These are phyloP conservation scores for Penicillium longicatenatum DNA, from an alignment of 495 filamentous ascomycete species.

Conservation along the genomic window DNA sequence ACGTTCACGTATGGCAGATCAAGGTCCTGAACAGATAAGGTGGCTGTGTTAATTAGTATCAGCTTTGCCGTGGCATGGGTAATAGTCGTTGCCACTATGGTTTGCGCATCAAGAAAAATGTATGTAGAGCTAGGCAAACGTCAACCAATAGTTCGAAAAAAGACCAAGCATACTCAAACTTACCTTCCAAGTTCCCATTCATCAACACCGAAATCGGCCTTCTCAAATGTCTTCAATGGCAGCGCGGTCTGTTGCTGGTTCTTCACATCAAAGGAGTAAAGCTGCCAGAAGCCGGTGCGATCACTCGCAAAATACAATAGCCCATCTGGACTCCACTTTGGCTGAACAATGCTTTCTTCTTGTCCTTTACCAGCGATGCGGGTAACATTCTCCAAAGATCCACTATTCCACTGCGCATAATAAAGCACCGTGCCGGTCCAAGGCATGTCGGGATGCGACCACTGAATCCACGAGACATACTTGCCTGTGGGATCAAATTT, in stretches of 20 bases:
- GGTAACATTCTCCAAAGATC: conserved; percentile 21
- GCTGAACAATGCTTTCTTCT: conserved; percentile 43
- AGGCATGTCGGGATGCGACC: conserved; percentile 53
- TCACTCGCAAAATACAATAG: conserved; percentile 46
- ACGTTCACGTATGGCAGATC: conserved; percentile 28
- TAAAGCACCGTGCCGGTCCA: conserved; percentile 48
- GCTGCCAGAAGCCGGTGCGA: conserved; percentile 44
- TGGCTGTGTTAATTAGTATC: conserved; percentile 22
- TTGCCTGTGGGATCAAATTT: conserved; percentile 47
- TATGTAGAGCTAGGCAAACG: conserved; percentile 32
- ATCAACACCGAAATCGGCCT: conserved; percentile 41
- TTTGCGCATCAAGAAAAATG: conserved; percentile 37
- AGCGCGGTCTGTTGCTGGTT: conserved; percentile 4
- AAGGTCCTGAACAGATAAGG: conserved; percentile 20
- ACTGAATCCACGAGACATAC: conserved; percentile 50
- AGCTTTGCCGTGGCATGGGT: conserved; percentile 28
- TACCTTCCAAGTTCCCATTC: conserved; percentile 45
- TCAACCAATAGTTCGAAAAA: conserved; percentile 1
- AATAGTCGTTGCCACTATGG: conserved; percentile 34
- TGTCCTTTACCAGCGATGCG: conserved; percentile 32
- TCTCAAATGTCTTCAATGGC: conserved; percentile 34
- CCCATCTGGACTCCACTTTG: conserved; percentile 46
- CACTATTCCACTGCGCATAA: conserved; percentile 36
- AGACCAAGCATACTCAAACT: neutral
- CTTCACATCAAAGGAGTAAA: conserved; percentile 31